Evolutionary conservation across 768 basidiomycete species (phyloP).

Genomic region (Boletus coccyginus): DNA sequence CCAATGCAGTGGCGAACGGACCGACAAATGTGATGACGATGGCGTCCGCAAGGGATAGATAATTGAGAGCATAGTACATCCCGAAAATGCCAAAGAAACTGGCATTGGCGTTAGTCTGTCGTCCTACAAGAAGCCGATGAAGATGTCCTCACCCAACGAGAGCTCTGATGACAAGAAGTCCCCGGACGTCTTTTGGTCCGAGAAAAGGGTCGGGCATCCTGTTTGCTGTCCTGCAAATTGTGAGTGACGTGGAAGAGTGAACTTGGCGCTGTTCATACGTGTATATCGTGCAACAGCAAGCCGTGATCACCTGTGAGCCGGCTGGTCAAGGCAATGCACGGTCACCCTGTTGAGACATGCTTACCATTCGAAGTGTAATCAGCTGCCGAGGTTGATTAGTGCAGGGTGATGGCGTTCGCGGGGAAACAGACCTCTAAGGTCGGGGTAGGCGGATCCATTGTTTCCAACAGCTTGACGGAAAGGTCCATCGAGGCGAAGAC

Average conservation of each 20-base stretch:
- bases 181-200: slow-evolving; percentile 68
- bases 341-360: slow-evolving; percentile 5
- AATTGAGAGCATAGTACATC: slow-evolving; percentile 69
- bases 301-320: slow-evolving; percentile 45
- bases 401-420: neutral
- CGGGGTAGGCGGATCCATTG: slow-evolving; percentile 55
- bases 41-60: slow-evolving; percentile 76
- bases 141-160: slow-evolving; percentile 52
- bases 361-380: slow-evolving; percentile 58
- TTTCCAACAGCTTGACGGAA: slow-evolving; percentile 60
- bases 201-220: slow-evolving; percentile 56
- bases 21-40: slow-evolving; percentile 73
- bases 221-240: slow-evolving; percentile 31
- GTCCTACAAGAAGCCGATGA: neutral
- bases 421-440: slow-evolving; percentile 47
- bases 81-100: slow-evolving; percentile 75
- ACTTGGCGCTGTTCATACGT: slow-evolving; percentile 33
- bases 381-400: slow-evolving; percentile 33
- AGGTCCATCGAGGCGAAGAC: slow-evolving; percentile 63
- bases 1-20: slow-evolving; percentile 62
- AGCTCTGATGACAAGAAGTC: slow-evolving; percentile 55
- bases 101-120: neutral
- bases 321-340: neutral
- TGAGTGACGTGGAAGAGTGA: neutral
- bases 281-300: slow-evolving; percentile 49